Evolutionary conservation across 495 filamentous ascomycete species (phyloP).

Genomic region (Margaritispora aquatica): DNA sequence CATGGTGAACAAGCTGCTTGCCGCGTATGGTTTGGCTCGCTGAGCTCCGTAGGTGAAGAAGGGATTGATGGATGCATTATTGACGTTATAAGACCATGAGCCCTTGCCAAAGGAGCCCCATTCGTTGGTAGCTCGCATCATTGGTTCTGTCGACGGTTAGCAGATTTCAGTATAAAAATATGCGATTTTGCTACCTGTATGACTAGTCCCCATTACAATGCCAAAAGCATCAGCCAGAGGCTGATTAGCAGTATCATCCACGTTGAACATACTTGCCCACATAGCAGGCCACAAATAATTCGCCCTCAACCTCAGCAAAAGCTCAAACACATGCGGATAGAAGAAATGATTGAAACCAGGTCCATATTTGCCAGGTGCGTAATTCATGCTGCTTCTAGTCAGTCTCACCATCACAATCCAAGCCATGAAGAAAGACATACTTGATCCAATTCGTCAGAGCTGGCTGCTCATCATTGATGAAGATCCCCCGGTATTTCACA

Average conservation of each 20-base stretch:
- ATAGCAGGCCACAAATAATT: conserved; percentile 74
- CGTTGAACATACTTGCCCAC: conserved; percentile 65
- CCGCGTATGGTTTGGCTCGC: conserved; percentile 58
- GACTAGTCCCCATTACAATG: conserved; percentile 64
- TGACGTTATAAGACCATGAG: conserved; percentile 59
- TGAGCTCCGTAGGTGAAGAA: conserved; percentile 64
- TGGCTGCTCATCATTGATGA: conserved; percentile 74
- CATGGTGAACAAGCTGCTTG: conserved; percentile 57
- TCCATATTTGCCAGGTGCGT: conserved; percentile 43
- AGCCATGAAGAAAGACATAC: conserved; percentile 28
- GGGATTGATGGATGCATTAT: conserved; percentile 55
- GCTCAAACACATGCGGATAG: conserved; percentile 64
- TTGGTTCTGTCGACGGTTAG: conserved; percentile 43
- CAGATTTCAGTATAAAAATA: neutral
- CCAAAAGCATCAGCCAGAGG: conserved; percentile 65
- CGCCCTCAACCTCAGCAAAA: conserved; percentile 60
- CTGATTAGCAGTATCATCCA: conserved; percentile 63
- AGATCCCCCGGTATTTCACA: conserved; percentile 72
- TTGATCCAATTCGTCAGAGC: conserved; percentile 65
- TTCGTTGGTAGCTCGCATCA: conserved; percentile 68
- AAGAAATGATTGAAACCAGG: conserved; percentile 57
- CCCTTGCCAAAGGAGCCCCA: conserved; percentile 48
- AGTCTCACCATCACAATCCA: neutral
- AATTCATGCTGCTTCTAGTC: conserved; percentile 30
- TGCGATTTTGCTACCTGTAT: conserved; percentile 36